Base-by-base conservation (phyloP, 306 rosid species). In the Lathyrus oleraceus region DNA sequence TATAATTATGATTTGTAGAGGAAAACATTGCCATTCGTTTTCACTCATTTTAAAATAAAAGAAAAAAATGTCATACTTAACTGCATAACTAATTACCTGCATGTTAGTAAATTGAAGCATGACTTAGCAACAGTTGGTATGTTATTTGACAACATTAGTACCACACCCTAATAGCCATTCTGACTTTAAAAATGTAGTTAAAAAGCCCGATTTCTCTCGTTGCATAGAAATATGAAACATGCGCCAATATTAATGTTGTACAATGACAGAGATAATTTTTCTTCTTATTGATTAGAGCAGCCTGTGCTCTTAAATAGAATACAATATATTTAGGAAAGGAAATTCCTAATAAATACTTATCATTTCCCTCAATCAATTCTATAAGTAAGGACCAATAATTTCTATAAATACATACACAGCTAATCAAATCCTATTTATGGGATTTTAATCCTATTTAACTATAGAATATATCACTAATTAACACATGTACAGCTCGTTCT, bases 111-210 rank as follows among this genome's bases (percentile, higher is more conserved):
- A 21, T 54, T 23, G 12, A 71, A 52, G 71, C 12, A 14, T 43
- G 58, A 38, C n/a, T 42, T 35, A 17, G 47, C 66, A 61, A 35
- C 12, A 9, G n/a, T 67, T 61, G 17, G 48, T 17, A 13, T 73
- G 38, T 19, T 53, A 61, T 68, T 30, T 73, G 67, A 51, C 32
- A 71, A 20, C 49, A 32, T 48, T 39, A 60, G 61, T n/a, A 39
- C 21, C 8, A 23, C 40, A 2, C 42, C 57, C 49, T 67, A 59
- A 28, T 48, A 35, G 71, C 27, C 60, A 45, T 7, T 48, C 17
- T 14, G 65, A 44, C 15, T 30, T 43, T 15, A 30, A 48, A 30
- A 11, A 17, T 25, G 47, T 48, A 58, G 52, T 27, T 16, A 12
- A 6, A 54, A 25, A 48, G 30, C 19, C 48, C 45, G 14, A 62